Percentiles rank a stretch among this genome's conserved stretches.
Conservation (phyloP, 176 grass and related monocot species). For the Avena eriantha region DNA sequence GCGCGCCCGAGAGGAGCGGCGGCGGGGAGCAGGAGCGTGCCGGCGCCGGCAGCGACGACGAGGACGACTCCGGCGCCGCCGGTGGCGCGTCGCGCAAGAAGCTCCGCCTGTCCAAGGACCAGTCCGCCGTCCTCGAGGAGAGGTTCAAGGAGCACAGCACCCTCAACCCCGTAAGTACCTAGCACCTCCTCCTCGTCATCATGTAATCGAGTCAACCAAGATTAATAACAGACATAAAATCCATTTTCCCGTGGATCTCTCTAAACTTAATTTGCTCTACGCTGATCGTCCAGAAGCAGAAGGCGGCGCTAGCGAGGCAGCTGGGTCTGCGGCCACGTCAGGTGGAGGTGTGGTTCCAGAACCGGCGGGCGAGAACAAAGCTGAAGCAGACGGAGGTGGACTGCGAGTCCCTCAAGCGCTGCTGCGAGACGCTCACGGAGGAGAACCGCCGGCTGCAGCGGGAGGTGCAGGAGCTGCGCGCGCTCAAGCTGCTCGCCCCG, state of each 20-base stretch:
- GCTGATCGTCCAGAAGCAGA: constrained; percentile 66
- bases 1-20: constrained; percentile 28
- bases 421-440: constrained; percentile 76
- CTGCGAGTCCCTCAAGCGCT: constrained; percentile 81
- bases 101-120: constrained; percentile 81
- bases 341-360: constrained; percentile 98
- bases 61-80: constrained; percentile 66
- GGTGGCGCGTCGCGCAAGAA: constrained; percentile 84
- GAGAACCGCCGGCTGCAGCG: constrained; percentile 82
- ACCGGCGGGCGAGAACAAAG: constrained; percentile 90
- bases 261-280: background rate
- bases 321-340: constrained; percentile 80
- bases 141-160: constrained; percentile 91
- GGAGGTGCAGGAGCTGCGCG: constrained; percentile 86
- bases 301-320: constrained; percentile 81
- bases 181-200: background rate
- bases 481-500: constrained; percentile 61
- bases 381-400: constrained; percentile 97
- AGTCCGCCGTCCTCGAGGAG: constrained; percentile 85
- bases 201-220: background rate
- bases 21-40: constrained; percentile 21
- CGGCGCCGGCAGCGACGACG: constrained; percentile 54
- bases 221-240: background rate
- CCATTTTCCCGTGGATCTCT: background rate
- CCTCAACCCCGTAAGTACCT: constrained; percentile 70